These are phyloP conservation scores for Acanthamoeba sp. DNA, from an alignment of 208 protist genomes.

Conservation along the genomic window DNA sequence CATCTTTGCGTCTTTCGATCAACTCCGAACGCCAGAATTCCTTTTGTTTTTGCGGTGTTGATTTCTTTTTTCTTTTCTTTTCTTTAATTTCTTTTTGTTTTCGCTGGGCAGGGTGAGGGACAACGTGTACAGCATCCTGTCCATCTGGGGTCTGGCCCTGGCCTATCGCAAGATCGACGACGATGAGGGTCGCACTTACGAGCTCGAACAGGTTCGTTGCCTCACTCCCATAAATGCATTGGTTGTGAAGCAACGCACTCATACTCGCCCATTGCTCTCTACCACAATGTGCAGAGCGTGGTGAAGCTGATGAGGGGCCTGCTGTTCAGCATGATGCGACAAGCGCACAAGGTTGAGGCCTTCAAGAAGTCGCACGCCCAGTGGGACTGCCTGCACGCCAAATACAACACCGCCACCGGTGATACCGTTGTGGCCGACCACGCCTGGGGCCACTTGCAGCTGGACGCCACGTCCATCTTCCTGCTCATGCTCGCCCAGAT, in stretches of 20 bases:
- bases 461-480: constrained; percentile 81
- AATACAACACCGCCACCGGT: constrained; percentile 72
- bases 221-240: not conserved
- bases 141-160: constrained; percentile 77
- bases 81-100: not conserved
- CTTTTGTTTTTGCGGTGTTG: not conserved
- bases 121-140: constrained; percentile 80
- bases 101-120: constrained; percentile 36
- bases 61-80: not conserved
- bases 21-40: not conserved
- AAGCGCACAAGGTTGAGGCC: constrained; percentile 78
- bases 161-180: constrained; percentile 78
- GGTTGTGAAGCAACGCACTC: too few species aligned
- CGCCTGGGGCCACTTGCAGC: constrained; percentile 81
- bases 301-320: constrained; percentile 82
- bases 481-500: constrained; percentile 81
- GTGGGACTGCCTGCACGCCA: constrained; percentile 77
- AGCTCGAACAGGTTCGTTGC: constrained; percentile 61
- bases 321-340: constrained; percentile 82
- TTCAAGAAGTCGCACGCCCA: constrained; percentile 77
- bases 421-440: constrained; percentile 71
- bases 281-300: too few species aligned
- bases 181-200: constrained; percentile 76
- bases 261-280: too few species aligned
- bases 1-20: not conserved